Evolutionary conservation across 2,329 filamentous ascomycete species (phyloP).

Genomic region (Chaetothyriales sp.): DNA sequence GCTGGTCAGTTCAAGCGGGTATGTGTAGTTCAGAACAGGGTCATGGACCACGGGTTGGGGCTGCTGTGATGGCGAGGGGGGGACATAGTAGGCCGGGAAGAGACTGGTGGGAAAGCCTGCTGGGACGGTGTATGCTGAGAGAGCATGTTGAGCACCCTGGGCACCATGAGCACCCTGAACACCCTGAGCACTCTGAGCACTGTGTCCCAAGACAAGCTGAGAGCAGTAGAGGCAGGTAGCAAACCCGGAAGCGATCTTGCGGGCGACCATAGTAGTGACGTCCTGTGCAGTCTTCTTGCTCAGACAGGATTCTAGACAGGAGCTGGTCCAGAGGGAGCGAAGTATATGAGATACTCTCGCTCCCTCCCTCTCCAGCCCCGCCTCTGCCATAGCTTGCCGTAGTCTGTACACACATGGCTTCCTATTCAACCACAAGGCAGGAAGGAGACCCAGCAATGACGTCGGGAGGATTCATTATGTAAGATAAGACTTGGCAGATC

Average conservation of each 20-base stretch:
- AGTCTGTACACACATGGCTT: background rate
- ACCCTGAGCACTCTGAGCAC: constrained; percentile 1
- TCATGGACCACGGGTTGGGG: constrained; percentile 41
- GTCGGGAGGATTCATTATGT: background rate
- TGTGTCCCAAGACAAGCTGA: constrained; percentile 4
- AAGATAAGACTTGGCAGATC: background rate
- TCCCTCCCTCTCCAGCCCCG: no score
- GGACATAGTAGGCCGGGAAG: constrained; percentile 15
- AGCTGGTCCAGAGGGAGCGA: background rate
- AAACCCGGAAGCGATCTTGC: background rate
- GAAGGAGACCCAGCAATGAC: background rate
- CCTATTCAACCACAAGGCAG: background rate
- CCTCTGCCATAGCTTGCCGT: background rate
- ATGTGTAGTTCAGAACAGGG: constrained; percentile 40
- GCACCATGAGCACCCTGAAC: constrained; percentile 2
- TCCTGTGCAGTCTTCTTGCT: background rate
- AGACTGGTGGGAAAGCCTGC: constrained; percentile 14
- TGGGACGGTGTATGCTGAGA: constrained; percentile 11
- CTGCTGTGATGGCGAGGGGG: constrained; percentile 14
- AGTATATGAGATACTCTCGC: background rate
- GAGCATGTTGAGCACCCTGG: constrained; percentile 1
- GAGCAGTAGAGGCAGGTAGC: constrained; percentile 1
- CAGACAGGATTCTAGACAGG: background rate
- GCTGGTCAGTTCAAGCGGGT: constrained; percentile 39
- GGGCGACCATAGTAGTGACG: background rate